Conservation (phyloP, 306 rosid species). For the Dryas octopetala region DNA sequence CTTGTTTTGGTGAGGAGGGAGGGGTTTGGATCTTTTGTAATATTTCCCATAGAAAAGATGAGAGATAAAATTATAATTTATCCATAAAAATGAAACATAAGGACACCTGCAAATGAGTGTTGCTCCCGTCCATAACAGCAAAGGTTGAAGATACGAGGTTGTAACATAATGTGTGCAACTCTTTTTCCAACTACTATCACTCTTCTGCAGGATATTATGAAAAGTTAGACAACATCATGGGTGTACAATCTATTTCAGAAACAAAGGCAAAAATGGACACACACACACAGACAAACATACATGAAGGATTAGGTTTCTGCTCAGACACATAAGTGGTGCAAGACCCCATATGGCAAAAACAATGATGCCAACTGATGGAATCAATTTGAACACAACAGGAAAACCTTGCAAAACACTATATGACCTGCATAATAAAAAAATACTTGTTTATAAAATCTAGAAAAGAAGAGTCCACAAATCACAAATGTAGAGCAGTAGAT, state of each 20-base stretch:
- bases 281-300: conserved; percentile 34
- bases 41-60: too few species aligned
- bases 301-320: conserved; percentile 56
- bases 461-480: conserved; percentile 11
- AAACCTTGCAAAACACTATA: conserved; percentile 56
- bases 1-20: neutral
- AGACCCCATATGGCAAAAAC: conserved; percentile 85
- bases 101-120: conserved; percentile 85
- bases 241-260: neutral
- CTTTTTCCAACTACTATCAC: conserved; percentile 83
- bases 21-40: neutral
- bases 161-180: conserved; percentile 58
- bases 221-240: conserved; percentile 5
- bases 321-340: conserved; percentile 60
- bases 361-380: conserved; percentile 64
- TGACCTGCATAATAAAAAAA: conserved; percentile 51
- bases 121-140: conserved; percentile 84
- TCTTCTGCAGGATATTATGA: conserved; percentile 52
- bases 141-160: conserved; percentile 73
- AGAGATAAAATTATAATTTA: neutral
- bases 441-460: neutral
- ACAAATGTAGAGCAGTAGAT: neutral
- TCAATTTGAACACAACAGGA: conserved; percentile 58
- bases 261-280: conserved; percentile 8
- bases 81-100: conserved; percentile 9